Conservation (phyloP, 2,329 filamentous ascomycete genomes). For the Fusarium succisae region DNA sequence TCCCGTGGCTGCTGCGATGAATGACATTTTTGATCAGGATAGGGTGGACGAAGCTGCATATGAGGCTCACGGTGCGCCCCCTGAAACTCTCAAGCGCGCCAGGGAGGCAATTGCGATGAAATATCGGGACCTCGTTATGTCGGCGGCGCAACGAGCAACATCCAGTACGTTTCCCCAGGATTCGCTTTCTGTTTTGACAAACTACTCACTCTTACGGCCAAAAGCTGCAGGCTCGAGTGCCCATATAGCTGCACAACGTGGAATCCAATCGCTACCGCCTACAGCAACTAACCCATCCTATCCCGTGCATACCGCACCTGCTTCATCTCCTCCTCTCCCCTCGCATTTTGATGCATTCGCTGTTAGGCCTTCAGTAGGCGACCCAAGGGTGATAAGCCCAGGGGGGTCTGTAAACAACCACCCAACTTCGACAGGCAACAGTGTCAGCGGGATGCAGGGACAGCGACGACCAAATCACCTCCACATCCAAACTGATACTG, state of each 20-base stretch:
- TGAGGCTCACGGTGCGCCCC: not conserved
- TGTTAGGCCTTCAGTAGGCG: not conserved
- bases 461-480: constrained; percentile 4
- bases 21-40: constrained; percentile 40
- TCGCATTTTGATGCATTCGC: constrained; percentile 10
- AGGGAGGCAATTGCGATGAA: constrained; percentile 10
- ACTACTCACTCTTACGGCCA: constrained; percentile 8
- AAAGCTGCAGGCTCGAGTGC: constrained; percentile 12
- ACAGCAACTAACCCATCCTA: constrained; percentile 6
- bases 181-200: not conserved
- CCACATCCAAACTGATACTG: constrained; percentile 4
- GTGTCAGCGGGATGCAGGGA: not conserved
- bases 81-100: constrained; percentile 10
- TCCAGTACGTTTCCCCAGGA: constrained; percentile 24
- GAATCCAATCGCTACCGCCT: constrained; percentile 7
- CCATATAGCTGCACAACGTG: constrained; percentile 5
- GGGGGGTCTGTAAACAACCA: not conserved
- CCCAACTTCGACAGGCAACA: not conserved
- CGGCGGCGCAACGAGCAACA: constrained; percentile 1
- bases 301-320: not conserved
- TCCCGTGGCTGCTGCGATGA: constrained; percentile 23
- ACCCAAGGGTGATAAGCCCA: constrained; percentile 11
- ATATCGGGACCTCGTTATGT: constrained; percentile 18
- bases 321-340: constrained; percentile 1
- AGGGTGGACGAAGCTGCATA: constrained; percentile 32